Conservation (phyloP, 768 basidiomycete genomes). For the Hortiboletus flavorubellus region DNA sequence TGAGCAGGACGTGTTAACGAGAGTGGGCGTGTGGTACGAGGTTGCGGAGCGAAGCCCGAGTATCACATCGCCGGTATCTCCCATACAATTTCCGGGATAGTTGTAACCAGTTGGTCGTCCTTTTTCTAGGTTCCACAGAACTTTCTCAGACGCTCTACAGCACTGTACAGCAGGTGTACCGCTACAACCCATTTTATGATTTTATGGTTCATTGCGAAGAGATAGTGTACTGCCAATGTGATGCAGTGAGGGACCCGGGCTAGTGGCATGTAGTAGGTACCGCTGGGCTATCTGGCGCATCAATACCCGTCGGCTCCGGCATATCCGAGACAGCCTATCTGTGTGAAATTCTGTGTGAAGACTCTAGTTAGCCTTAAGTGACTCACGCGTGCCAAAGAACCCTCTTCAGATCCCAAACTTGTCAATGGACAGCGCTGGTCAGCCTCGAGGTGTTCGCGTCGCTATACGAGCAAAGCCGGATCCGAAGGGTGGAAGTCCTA, state of each 20-base stretch:
- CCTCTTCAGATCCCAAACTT: not conserved
- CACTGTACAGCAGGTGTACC: not conserved
- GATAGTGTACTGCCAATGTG: not conserved
- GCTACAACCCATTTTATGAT: not conserved
- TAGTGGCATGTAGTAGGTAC: too few relatives aligned
- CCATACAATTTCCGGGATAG: not conserved
- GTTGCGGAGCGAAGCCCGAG: not conserved
- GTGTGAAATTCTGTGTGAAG: not conserved
- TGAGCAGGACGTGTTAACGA: slow-evolving; percentile 20
- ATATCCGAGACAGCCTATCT: too few relatives aligned
- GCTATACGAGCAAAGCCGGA: not conserved
- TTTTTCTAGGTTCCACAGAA: not conserved
- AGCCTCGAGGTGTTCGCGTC: not conserved
- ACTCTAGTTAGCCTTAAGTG: not conserved
- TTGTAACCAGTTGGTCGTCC: not conserved
- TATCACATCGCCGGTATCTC: not conserved
- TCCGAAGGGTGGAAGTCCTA: not conserved
- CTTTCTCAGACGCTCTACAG: not conserved
- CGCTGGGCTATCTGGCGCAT: too few relatives aligned
- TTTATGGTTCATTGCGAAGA: not conserved
- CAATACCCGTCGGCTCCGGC: not conserved
- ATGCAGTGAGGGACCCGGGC: not conserved
- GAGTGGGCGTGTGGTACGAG: slow-evolving; percentile 17
- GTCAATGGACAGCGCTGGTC: too few relatives aligned
- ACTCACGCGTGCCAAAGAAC: not conserved